These are phyloP conservation scores for Haplosporangium gracile DNA, from an alignment of 192 early-diverging fungal genomes.

Conservation along the genomic window DNA sequence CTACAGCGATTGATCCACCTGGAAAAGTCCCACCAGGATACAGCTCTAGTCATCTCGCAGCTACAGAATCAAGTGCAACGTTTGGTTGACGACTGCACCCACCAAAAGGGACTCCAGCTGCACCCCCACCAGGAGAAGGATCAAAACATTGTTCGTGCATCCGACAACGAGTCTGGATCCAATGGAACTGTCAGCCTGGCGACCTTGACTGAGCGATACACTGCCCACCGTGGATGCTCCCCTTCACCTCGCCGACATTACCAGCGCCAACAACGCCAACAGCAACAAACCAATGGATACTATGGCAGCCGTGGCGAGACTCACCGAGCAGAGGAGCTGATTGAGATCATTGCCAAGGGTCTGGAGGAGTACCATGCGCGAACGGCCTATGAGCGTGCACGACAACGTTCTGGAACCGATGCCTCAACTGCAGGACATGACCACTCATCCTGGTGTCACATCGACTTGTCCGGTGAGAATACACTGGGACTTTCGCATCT, in stretches of 20 bases:
- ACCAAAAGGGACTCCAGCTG: neutral
- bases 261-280: neutral
- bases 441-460: neutral
- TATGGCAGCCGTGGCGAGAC: neutral
- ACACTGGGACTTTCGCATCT: neutral
- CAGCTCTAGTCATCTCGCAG: slow-evolving; percentile 21
- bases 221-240: neutral
- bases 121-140: neutral
- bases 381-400: neutral
- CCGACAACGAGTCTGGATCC: neutral
- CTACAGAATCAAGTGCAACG: slow-evolving; percentile 30
- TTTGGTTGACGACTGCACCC: neutral
- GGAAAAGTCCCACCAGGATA: slow-evolving; percentile 16
- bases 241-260: neutral
- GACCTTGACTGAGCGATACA: neutral
- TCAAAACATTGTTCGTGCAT: neutral
- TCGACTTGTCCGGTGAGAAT: neutral
- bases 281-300: neutral
- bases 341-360: slow-evolving; percentile 21
- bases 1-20: slow-evolving; percentile 19
- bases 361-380: slow-evolving; percentile 34
- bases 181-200: neutral
- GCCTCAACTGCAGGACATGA: neutral
- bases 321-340: slow-evolving; percentile 16
- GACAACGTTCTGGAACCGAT: neutral